These are phyloP conservation scores for Mrakia blollopis DNA, from an alignment of 768 basidiomycete species.

Conservation along the genomic window DNA sequence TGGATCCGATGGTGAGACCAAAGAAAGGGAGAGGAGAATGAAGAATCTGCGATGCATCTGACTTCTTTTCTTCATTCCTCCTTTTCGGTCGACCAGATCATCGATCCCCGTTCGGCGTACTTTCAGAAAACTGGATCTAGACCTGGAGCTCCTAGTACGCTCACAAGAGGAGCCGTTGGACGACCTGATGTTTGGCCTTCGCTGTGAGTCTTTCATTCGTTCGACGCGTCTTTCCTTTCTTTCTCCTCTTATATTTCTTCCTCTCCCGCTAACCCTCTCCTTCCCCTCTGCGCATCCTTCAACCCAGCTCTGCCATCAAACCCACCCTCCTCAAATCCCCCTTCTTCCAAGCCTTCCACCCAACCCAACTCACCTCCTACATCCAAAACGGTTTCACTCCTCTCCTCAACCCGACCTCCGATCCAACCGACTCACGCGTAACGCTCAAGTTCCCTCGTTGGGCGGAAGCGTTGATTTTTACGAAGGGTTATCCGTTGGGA, in stretches of 20 bases:
- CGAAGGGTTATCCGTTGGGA: background rate
- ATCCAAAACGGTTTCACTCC: background rate
- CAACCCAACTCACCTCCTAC: conserved; percentile 6
- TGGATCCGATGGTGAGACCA: conserved; percentile 5
- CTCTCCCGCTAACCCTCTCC: background rate
- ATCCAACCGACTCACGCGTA: background rate
- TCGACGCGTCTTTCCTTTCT: background rate
- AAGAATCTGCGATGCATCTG: too few species aligned
- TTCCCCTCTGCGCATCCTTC: background rate
- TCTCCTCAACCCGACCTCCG: background rate
- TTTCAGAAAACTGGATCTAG: background rate
- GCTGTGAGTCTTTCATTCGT: too few species aligned
- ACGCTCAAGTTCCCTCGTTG: conserved; percentile 1
- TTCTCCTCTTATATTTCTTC: background rate
- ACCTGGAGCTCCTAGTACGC: background rate
- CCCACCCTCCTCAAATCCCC: conserved; percentile 14
- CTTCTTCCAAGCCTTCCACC: conserved; percentile 17
- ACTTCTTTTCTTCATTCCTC: background rate
- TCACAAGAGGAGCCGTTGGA: background rate
- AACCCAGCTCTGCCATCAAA: background rate
- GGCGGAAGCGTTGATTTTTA: background rate
- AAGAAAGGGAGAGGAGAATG: too few species aligned
- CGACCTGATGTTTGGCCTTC: conserved; percentile 1
- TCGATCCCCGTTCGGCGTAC: background rate
- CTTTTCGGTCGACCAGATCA: background rate